phyloP scores from a whole-genome alignment of 2,329 filamentous ascomycete species.

The Pseudogymnoascus sp. region DNA sequence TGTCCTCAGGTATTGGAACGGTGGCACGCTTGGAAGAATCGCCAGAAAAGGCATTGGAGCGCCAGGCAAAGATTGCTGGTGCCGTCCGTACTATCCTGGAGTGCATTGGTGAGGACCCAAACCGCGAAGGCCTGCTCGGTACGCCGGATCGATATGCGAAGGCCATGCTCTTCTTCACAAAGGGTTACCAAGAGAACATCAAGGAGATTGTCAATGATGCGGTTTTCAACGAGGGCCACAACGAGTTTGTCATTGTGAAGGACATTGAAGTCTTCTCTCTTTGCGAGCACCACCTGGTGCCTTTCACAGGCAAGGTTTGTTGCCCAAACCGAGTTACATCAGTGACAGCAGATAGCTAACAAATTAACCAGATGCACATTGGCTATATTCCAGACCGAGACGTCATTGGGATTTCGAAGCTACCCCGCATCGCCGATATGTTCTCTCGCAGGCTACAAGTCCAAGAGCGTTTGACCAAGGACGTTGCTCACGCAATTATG shows the following conservation, averaged over 20 bases:
- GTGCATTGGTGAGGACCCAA: conserved; percentile 59
- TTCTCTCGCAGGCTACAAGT: conserved; percentile 90
- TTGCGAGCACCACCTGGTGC: conserved; percentile 95
- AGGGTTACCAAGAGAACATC: conserved; percentile 93
- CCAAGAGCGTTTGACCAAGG: conserved; percentile 91
- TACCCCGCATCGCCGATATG: conserved; percentile 94
- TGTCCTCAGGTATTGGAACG: conserved; percentile 48
- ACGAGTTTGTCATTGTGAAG: conserved; percentile 95
- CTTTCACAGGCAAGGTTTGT: conserved; percentile 83
- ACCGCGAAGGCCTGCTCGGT: conserved; percentile 54
- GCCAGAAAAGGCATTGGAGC: conserved; percentile 39
- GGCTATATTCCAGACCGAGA: conserved; percentile 90
- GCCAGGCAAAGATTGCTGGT: conserved; percentile 49
- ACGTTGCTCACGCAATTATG: conserved; percentile 88
- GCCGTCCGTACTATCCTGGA: conserved; percentile 60
- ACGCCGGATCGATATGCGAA: conserved; percentile 86
- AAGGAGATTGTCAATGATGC: conserved; percentile 86
- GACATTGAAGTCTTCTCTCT: conserved; percentile 92
- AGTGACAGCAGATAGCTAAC: conserved; percentile 12
- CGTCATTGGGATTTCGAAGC: conserved; percentile 90
- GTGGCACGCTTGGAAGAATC: conserved; percentile 52
- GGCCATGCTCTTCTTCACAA: conserved; percentile 91
- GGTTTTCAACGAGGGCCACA: conserved; percentile 93
- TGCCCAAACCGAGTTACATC: background rate
- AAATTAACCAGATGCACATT: conserved; percentile 74